A percentile compares a stretch with the other conserved stretches of the same genome.
Evolutionary conservation across 495 filamentous ascomycete genomes (phyloP).

Genomic region (Hypomontagnella submonticulosa): DNA sequence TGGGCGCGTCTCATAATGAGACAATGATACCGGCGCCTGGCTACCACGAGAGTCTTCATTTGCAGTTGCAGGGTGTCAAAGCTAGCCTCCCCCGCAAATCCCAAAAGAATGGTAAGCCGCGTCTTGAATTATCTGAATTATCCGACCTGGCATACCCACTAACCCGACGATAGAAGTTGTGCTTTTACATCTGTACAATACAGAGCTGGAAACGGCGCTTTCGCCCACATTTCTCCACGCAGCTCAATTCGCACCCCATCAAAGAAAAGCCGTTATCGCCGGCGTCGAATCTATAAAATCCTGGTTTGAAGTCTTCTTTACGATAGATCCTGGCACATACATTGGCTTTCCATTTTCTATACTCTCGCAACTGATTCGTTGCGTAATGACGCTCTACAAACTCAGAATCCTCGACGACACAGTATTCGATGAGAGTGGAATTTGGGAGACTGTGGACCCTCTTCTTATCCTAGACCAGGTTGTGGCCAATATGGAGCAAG

Average conservation of each 20-base stretch:
- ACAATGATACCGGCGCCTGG: not conserved
- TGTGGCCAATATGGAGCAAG: not conserved
- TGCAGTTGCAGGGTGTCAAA: not conserved
- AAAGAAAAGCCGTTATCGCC: not conserved
- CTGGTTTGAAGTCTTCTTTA: slow-evolving; percentile 12
- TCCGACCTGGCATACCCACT: not conserved
- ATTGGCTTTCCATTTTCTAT: slow-evolving; percentile 11
- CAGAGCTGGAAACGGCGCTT: slow-evolving; percentile 5
- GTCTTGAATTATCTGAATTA: not conserved
- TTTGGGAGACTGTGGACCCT: not conserved
- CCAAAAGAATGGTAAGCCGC: not conserved
- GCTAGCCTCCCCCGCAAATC: not conserved
- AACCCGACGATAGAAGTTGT: not conserved
- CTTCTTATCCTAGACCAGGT: not conserved
- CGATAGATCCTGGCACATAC: slow-evolving; percentile 2
- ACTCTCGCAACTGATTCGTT: slow-evolving; percentile 5
- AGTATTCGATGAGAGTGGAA: not conserved
- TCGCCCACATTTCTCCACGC: slow-evolving; percentile 10
- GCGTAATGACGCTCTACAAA: not conserved
- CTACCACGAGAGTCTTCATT: not conserved
- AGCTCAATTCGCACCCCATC: not conserved
- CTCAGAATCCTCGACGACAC: not conserved
- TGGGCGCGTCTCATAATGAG: not conserved
- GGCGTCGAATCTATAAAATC: slow-evolving; percentile 2
- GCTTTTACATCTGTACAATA: slow-evolving; percentile 7